Base-by-base conservation (phyloP, 768 basidiomycete species). In the Boletus subcaerulescens region DNA sequence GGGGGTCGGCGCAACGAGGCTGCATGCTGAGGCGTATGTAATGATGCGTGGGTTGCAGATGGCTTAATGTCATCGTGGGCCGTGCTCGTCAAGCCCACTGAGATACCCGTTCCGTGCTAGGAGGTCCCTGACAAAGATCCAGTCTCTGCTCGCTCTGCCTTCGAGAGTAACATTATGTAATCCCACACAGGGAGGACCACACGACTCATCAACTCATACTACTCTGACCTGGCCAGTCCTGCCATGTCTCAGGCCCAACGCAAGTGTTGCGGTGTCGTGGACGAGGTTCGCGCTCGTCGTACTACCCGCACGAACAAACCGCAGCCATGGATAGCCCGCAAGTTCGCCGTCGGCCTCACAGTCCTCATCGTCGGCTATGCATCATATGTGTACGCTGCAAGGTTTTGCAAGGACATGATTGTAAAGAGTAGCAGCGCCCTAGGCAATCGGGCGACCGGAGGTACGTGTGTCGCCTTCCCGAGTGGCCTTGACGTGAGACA, bases 291-390 rank as follows among this genome's bases (percentile, higher is more conserved):
- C 5, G 68, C 73, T 1, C 73, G 75, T 39, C 75, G 73, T 22
- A 67, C 68, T 22, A 67, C 68, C n/a, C 65, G 75, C 46, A 68
- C 69, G 8, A 56, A 55, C 31, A 80, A 73, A 56, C 80, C 82
- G 0, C 88, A 88, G 56, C 86, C 89, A 51, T 92, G 89, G 89
- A 72, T 88, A 47, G 76, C 81, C 24, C 81, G 79, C 68, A 93
- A 93, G 74, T 61, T 89, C 35, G 75, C 84, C 63, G 76, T 93
- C 26, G 77, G 71, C 5, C 48, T 93, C 3, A 79, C 84, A 0
- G 15, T 80, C 20, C 86, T 75, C 0, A 74, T 93, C 53, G 78
- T 85, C 56, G 83, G 71, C 2, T 93, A 92, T 70, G 65, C 85
- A 5, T 75, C 70, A 24, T 96, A 95, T 67, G 92, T 93, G 3